Evolutionary conservation across 371 early-diverging fungal genomes (phyloP).

Genomic region (Mortierella sp.): DNA sequence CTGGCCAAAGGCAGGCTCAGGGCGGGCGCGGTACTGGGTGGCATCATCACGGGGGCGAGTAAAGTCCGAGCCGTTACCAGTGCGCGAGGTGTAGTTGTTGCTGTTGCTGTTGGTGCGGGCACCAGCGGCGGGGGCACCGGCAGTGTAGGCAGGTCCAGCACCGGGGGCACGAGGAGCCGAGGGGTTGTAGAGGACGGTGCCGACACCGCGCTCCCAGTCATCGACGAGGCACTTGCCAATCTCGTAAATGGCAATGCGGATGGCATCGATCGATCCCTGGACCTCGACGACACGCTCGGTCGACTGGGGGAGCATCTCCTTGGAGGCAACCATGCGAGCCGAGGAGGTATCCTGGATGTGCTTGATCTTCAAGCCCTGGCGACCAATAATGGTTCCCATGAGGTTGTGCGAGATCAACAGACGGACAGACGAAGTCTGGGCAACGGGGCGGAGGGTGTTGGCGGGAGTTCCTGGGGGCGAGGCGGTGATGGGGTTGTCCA

Average conservation of each 20-base stretch:
- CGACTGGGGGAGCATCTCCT: constrained; percentile 87
- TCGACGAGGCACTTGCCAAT: constrained; percentile 81
- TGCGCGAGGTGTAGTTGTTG: constrained; percentile 69
- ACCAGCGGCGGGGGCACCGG: constrained; percentile 41
- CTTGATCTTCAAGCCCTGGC: constrained; percentile 89
- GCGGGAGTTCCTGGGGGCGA: constrained; percentile 65
- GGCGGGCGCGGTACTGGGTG: constrained; percentile 41
- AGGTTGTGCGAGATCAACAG: constrained; percentile 87
- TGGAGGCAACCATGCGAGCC: constrained; percentile 86
- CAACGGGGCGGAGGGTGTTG: constrained; percentile 53
- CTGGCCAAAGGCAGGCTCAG: constrained; percentile 55
- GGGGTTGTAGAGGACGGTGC: constrained; percentile 80
- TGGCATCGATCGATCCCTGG: constrained; percentile 79
- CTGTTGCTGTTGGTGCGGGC: constrained; percentile 36
- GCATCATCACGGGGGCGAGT: constrained; percentile 46
- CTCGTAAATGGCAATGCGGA: constrained; percentile 83
- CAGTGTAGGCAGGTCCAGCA: constrained; percentile 33
- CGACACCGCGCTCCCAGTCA: constrained; percentile 78
- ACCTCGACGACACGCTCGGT: constrained; percentile 91
- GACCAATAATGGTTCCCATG: constrained; percentile 92
- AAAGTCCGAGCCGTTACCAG: constrained; percentile 68
- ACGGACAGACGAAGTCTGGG: constrained; percentile 71
- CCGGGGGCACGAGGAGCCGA: constrained; percentile 59
- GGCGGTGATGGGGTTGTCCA: constrained; percentile 81
- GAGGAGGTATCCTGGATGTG: constrained; percentile 88